Evolutionary conservation across 805 yeast species (phyloP), one percentile per base, ranked within the genome.

Genomic region (Blastobotrys muscicola): DNA sequence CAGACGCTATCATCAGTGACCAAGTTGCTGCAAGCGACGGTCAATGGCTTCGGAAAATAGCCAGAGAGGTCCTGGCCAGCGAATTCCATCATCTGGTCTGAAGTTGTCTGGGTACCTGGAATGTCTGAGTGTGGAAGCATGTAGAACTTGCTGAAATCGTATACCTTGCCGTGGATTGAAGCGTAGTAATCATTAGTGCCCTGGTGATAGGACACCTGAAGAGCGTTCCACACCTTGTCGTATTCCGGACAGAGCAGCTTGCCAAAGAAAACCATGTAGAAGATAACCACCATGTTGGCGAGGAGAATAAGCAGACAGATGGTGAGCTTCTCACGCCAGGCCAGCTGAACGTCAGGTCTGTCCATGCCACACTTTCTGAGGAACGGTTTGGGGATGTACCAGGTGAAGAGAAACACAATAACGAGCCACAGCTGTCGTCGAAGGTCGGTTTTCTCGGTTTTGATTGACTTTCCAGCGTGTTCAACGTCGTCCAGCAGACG

Each of bases 261-360:
- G 8, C 89, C 80, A 61, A 85, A 69, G 3, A 94, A 94, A 62
- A 85, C 84, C 1, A 90, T 82, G 38, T 50, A 43, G 30, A 41
- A 43, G 9, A 50, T 53, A 11, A 51, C 46, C 14, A 42, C 16
- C 10, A 42, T 39, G 3, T 50, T 46, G 7, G 44, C 36, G n/a
- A 44, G 36, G 26, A 39, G 8, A 15, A 50, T 50, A 23, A 46
- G 33, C 9, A 48, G 40, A 15, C 46, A 41, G 23, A 46, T 45
- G 15, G 51, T 52, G 7, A 50, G 78, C 57, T 85, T 85, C 57
- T 85, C 95, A 59, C 95, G 73, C 95, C 95, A 85, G 0, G 95
- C 95, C 65, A 74, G 73, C 56, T 83, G 94, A 52, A 89, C 71
- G 38, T 76, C 82, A 51, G 74, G 72, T 13, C 78, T 74, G 32